Evolutionary conservation across 2,329 filamentous ascomycete species (phyloP).

Genomic region (Stachybotrys chartarum): DNA sequence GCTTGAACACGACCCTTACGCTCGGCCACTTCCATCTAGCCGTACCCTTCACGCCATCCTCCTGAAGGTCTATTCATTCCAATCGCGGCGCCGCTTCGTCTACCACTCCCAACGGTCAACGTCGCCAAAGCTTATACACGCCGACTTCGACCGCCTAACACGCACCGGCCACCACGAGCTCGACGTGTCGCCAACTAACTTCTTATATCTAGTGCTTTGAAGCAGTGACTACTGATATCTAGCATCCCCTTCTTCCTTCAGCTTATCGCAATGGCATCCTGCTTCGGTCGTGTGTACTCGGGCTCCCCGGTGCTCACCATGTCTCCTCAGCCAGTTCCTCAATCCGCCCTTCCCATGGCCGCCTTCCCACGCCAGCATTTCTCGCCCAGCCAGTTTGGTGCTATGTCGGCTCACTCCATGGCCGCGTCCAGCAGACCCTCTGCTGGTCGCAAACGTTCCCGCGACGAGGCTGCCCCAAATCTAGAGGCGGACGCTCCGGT

Average conservation of each 20-base stretch:
- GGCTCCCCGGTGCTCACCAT: constrained; percentile 39
- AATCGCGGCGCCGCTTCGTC: background rate
- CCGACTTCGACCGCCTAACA: background rate
- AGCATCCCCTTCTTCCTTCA: constrained; percentile 8
- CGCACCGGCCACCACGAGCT: background rate
- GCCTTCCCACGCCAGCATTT: constrained; percentile 18
- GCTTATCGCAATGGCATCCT: constrained; percentile 32
- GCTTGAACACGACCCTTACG: background rate
- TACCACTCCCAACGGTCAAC: background rate
- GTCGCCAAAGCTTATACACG: background rate
- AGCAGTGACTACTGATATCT: constrained; percentile 22
- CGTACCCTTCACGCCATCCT: background rate
- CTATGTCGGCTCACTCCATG: constrained; percentile 17
- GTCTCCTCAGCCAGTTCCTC: constrained; percentile 24
- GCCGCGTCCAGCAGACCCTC: constrained; percentile 9
- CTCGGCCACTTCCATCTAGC: background rate
- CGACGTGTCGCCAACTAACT: background rate
- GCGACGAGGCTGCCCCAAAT: constrained; percentile 64
- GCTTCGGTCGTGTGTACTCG: constrained; percentile 34
- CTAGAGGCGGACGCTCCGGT: constrained; percentile 51
- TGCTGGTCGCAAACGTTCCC: constrained; percentile 64
- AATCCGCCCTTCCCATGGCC: constrained; percentile 21
- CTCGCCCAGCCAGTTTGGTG: constrained; percentile 15
- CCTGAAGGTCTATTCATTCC: background rate
- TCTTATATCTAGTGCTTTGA: constrained; percentile 14